Evolutionary conservation across 2,329 filamentous ascomycete species (phyloP).

Genomic region (Ustulina deusta): DNA sequence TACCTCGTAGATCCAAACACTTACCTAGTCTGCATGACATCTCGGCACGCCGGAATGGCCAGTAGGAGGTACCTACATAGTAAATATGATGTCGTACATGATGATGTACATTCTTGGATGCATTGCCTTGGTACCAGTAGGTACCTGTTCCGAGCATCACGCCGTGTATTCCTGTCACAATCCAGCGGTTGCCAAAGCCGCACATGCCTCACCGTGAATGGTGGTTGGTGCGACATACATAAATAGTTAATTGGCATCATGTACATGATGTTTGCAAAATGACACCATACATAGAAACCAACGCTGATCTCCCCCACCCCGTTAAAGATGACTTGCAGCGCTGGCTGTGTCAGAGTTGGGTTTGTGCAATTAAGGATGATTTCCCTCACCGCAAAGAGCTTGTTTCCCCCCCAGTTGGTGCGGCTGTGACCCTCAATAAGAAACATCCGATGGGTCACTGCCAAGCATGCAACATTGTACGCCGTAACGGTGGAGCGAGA

Average conservation of each 20-base stretch:
- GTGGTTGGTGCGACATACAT: not conserved
- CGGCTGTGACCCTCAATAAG: not conserved
- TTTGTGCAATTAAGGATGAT: slow-evolving; percentile 14
- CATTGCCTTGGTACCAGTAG: not conserved
- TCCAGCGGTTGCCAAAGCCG: not conserved
- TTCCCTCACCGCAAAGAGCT: slow-evolving; percentile 17
- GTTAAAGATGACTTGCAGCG: slow-evolving; percentile 21
- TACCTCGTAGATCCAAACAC: slow-evolving; percentile 14
- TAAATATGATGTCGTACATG: slow-evolving; percentile 6
- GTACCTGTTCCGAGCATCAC: not conserved
- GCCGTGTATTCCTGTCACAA: not conserved
- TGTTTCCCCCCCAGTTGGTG: not conserved
- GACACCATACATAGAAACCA: slow-evolving; percentile 10
- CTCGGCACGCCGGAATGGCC: not conserved
- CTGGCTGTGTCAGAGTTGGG: slow-evolving; percentile 9
- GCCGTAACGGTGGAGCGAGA: not conserved
- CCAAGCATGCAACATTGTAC: not conserved
- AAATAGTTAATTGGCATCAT: slow-evolving; percentile 14
- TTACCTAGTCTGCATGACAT: slow-evolving; percentile 6
- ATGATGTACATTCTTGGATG: not conserved
- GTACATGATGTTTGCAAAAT: slow-evolving; percentile 21
- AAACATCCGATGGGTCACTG: not conserved
- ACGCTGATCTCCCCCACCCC: slow-evolving; percentile 31
- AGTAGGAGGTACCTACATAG: not conserved
- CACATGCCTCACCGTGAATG: not conserved